A percentile compares a stretch with the other conserved stretches of the same genome.
Evolutionary conservation across 768 basidiomycete genomes (phyloP).

Genomic region (Imleria badia): DNA sequence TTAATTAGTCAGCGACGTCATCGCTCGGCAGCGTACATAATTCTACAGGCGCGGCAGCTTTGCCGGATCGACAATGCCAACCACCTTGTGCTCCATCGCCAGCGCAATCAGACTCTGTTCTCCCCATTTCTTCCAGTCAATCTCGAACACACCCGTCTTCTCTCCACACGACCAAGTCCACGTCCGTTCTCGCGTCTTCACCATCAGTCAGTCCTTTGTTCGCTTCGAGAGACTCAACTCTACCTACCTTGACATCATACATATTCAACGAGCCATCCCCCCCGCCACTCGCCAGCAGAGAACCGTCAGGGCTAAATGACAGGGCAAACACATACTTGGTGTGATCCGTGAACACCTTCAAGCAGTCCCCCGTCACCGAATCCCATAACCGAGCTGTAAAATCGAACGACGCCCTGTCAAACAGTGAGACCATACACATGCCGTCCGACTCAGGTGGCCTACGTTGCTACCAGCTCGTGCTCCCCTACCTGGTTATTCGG

Average conservation of each 20-base stretch:
- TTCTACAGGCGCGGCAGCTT: slow-evolving; percentile 29
- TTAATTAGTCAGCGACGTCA: slow-evolving; percentile 24
- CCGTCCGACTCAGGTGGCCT: slow-evolving; percentile 26
- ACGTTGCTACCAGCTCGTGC: slow-evolving; percentile 74
- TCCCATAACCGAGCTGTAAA: slow-evolving; percentile 82
- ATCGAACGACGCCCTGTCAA: slow-evolving; percentile 73
- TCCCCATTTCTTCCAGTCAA: slow-evolving; percentile 66
- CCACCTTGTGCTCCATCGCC: slow-evolving; percentile 63
- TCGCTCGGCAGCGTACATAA: background rate
- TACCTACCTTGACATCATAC: slow-evolving; percentile 66
- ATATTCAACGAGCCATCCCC: slow-evolving; percentile 77
- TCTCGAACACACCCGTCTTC: slow-evolving; percentile 70
- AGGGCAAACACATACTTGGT: slow-evolving; percentile 70
- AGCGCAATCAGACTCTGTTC: slow-evolving; percentile 62
- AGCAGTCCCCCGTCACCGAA: slow-evolving; percentile 70
- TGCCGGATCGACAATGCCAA: slow-evolving; percentile 65
- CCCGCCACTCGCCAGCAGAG: slow-evolving; percentile 71
- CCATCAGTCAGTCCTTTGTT: slow-evolving; percentile 18
- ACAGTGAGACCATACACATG: slow-evolving; percentile 1
- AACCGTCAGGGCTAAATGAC: slow-evolving; percentile 72
- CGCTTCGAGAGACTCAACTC: slow-evolving; percentile 15
- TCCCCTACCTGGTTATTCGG: slow-evolving; percentile 46
- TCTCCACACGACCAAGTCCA: slow-evolving; percentile 70
- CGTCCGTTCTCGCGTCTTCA: slow-evolving; percentile 43
- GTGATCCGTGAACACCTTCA: slow-evolving; percentile 71